Evolutionary conservation across 1,139 yeast genomes (phyloP).

Genomic region (Kodamaea arcana): DNA sequence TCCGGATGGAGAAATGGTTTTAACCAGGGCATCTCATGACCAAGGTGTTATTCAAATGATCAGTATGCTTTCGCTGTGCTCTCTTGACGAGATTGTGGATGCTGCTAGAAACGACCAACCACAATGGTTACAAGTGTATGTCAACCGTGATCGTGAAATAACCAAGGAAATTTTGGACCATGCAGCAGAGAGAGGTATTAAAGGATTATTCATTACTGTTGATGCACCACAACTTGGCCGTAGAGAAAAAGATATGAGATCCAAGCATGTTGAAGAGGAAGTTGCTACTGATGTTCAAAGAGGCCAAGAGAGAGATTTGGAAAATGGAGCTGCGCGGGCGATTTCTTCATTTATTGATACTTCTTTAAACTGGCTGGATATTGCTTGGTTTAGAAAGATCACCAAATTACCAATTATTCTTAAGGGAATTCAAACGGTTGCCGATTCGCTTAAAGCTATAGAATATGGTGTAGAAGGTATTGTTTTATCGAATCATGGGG

Average conservation of each 20-base stretch:
- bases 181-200: conserved; percentile 72
- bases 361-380: conserved; percentile 58
- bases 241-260: conserved; percentile 66
- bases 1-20: conserved; percentile 71
- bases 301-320: conserved; percentile 20
- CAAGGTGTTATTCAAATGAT: conserved; percentile 76
- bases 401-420: conserved; percentile 65
- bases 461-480: conserved; percentile 62
- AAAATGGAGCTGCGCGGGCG: conserved; percentile 87
- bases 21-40: conserved; percentile 68
- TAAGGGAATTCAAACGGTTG: conserved; percentile 70
- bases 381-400: conserved; percentile 51
- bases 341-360: conserved; percentile 77
- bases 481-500: conserved; percentile 70
- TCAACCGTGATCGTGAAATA: conserved; percentile 60
- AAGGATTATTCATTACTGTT: conserved; percentile 80
- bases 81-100: conserved; percentile 67
- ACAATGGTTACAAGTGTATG: conserved; percentile 91
- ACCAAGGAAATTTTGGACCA: conserved; percentile 60
- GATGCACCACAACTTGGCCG: conserved; percentile 96
- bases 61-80: conserved; percentile 73
- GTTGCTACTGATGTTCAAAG: conserved; percentile 55
- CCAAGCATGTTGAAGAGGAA: conserved; percentile 37
- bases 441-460: conserved; percentile 62
- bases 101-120: conserved; percentile 49